A percentile compares a stretch with the other conserved stretches of the same genome.
Conservation (phyloP, 495 filamentous ascomycete genomes). For the Astrothelium subdiscretum region DNA sequence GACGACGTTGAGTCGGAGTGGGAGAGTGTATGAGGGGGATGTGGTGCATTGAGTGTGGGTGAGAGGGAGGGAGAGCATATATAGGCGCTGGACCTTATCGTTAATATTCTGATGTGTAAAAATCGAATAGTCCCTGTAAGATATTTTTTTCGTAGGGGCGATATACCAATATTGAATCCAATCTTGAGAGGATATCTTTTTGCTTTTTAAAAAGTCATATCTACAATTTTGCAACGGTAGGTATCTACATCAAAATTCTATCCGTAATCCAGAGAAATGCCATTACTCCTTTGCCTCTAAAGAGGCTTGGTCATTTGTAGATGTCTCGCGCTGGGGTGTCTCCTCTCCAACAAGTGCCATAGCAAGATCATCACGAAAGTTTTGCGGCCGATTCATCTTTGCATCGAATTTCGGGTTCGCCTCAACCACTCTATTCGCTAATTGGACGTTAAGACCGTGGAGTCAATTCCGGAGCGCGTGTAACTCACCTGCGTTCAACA, state of each 20-base stretch:
- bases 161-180: no score
- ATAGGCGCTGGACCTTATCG: no score
- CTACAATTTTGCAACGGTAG: not conserved
- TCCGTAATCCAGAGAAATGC: not conserved
- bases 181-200: no score
- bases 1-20: conserved; percentile 64
- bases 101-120: no score
- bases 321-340: not conserved
- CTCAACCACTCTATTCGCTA: not conserved
- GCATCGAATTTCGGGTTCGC: not conserved
- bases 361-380: not conserved
- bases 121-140: no score
- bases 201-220: not conserved
- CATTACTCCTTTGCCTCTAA: not conserved
- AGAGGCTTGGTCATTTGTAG: not conserved
- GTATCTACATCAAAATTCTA: not conserved
- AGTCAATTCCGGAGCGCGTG: not conserved
- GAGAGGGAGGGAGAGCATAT: not conserved
- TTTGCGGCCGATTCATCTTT: not conserved
- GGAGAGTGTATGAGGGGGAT: conserved; percentile 57
- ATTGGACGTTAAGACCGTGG: not conserved
- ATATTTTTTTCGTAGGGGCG: no score
- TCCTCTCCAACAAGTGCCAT: not conserved
- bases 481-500: not conserved
- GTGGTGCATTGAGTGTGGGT: not conserved